Evolutionary conservation across 805 yeast genomes (phyloP), one percentile per base, ranked within the genome.

Genomic region (Suhomyces kilbournensis): DNA sequence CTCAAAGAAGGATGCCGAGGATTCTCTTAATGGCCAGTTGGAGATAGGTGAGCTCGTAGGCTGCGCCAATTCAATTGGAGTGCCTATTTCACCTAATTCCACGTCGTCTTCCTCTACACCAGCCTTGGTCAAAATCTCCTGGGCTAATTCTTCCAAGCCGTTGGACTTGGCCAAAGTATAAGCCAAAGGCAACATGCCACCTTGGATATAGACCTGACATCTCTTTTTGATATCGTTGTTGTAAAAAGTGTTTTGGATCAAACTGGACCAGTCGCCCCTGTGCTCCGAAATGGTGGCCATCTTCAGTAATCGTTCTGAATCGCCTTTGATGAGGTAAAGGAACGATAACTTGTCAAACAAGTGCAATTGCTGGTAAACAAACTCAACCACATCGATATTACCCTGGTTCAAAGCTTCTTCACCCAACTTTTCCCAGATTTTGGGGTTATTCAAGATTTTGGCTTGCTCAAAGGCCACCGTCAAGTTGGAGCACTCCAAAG

Each of bases 241-340:
- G 71, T 85, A 93, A 53, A 92, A 71, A 22, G 94, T 83, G 62
- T 91, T 92, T 64, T 90, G 94, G 63, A 94, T 80, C 64, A 90
- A 78, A 39, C 96, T 85, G 22, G 88, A 81, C 44, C 80, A 69
- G 66, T 93, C 96, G 52, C 88, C 88, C 64, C 97, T 87, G 59
- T 84, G 86, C 66, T 88, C 96, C 46, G 98, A 94, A 73, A 93
- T 91, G 54, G 81, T 76, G 57, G 90, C 85, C 97, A 94, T 92
- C 71, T 88, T 90, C 47, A 80, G 71, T 64, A 94, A 75, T 65
- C 93, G 86, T 44, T 79, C 80, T 25, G 68, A 63, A 64, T 93
- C 92, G 71, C 98, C 99, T 53, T 92, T 86, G 55, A 84, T 76
- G 60, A 93, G 75, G 67, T 94, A 94, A 54, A 91, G 76, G 77